Evolutionary conservation across 2,329 filamentous ascomycete species (phyloP).

Genomic region (Aspergillus brunneoviolaceus): DNA sequence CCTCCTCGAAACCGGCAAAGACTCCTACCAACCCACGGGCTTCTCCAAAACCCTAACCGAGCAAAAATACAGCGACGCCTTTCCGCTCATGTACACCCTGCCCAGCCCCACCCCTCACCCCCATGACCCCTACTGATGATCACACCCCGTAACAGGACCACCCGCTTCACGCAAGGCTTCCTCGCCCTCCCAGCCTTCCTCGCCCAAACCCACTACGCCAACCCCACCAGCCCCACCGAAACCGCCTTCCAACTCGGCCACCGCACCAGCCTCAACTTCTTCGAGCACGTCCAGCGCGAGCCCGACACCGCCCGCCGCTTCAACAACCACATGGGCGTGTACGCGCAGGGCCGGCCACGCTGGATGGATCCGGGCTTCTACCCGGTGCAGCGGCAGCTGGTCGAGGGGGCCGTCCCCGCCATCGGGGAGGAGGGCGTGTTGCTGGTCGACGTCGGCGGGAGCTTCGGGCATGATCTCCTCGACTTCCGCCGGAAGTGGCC

Average conservation of each 20-base stretch:
- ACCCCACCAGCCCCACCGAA: conserved; percentile 27
- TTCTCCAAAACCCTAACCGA: conserved; percentile 14
- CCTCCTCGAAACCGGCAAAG: conserved; percentile 17
- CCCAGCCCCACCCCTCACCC: no score
- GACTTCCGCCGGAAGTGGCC: conserved; percentile 42
- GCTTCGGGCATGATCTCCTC: conserved; percentile 42
- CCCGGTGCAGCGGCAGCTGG: conserved; percentile 23
- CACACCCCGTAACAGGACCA: conserved; percentile 19
- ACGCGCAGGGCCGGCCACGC: conserved; percentile 27
- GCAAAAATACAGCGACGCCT: conserved; percentile 19
- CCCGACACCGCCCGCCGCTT: conserved; percentile 23
- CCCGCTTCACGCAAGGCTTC: conserved; percentile 26
- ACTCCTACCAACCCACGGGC: conserved; percentile 16
- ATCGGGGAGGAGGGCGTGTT: conserved; percentile 22
- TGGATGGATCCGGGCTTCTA: conserved; percentile 36
- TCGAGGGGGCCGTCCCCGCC: conserved; percentile 11
- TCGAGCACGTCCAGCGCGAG: conserved; percentile 26
- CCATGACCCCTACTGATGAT: no score
- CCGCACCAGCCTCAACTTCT: conserved; percentile 28
- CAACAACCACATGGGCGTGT: conserved; percentile 31
- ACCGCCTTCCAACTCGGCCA: conserved; percentile 29
- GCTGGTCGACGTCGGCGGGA: conserved; percentile 48
- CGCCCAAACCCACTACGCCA: conserved; percentile 27
- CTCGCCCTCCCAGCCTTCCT: conserved; percentile 28
- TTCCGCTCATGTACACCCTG: conserved; percentile 16